A percentile compares a stretch with the other conserved stretches of the same genome.
Evolutionary conservation across 371 early-diverging fungal genomes (phyloP).

Genomic region (Mucor circinelloides): DNA sequence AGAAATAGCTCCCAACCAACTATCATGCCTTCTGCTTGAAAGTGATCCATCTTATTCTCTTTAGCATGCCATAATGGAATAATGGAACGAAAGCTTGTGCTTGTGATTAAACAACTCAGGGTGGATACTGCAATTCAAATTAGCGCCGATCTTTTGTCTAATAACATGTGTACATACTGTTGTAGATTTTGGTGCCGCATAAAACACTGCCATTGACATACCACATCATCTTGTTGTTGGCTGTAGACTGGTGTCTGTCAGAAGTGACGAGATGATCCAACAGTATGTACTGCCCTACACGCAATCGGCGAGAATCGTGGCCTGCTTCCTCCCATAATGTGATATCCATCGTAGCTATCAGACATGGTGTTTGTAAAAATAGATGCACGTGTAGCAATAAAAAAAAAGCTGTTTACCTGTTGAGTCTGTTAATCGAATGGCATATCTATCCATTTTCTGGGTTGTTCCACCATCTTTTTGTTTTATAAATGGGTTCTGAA

Average conservation of each 20-base stretch:
- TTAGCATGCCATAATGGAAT: slow-evolving; percentile 24
- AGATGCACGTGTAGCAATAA: slow-evolving; percentile 10
- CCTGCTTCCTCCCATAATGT: slow-evolving; percentile 48
- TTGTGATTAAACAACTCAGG: slow-evolving; percentile 30
- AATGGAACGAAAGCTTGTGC: slow-evolving; percentile 24
- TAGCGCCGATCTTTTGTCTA: background rate
- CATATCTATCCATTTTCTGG: slow-evolving; percentile 38
- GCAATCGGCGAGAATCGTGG: slow-evolving; percentile 24
- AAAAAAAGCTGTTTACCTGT: slow-evolving; percentile 27
- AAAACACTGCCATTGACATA: slow-evolving; percentile 48
- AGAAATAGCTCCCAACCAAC: slow-evolving; percentile 36
- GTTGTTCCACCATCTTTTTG: background rate
- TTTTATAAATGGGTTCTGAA: slow-evolving; percentile 34
- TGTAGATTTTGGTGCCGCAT: slow-evolving; percentile 38
- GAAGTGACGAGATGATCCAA: slow-evolving; percentile 40
- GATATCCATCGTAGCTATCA: slow-evolving; percentile 35
- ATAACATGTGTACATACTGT: slow-evolving; percentile 23
- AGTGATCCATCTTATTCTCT: slow-evolving; percentile 26
- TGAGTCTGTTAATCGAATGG: slow-evolving; percentile 33
- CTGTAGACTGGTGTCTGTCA: slow-evolving; percentile 12
- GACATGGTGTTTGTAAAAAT: slow-evolving; percentile 1
- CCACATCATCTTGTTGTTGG: slow-evolving; percentile 28
- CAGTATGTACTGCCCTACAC: slow-evolving; percentile 36
- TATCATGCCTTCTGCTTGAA: slow-evolving; percentile 33
- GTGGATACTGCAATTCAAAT: slow-evolving; percentile 26